These are phyloP conservation scores for Gentiana dahurica DNA, from an alignment of 257 asterid genomes.

Conservation along the genomic window DNA sequence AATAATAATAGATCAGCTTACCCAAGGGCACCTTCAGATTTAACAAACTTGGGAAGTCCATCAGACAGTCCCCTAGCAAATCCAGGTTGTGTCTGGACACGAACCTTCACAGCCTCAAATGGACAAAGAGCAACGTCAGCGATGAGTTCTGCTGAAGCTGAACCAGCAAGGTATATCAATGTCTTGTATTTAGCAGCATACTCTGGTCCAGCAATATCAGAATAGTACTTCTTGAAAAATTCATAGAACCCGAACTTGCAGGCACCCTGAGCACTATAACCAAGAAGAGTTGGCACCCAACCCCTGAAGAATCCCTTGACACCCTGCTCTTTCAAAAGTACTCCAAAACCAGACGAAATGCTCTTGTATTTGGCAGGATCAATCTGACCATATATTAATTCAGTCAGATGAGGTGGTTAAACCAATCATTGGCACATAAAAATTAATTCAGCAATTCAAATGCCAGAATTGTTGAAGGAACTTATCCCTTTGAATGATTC, in stretches of 20 bases:
- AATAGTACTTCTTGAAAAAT: conserved; percentile 52
- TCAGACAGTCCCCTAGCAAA: conserved; percentile 48
- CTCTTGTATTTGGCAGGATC: conserved; percentile 54
- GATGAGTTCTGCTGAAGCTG: conserved; percentile 59
- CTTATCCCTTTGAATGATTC: no score
- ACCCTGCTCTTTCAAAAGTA: conserved; percentile 46
- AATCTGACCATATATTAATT: conserved; percentile 19
- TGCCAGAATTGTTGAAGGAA: no score
- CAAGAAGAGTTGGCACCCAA: conserved; percentile 55
- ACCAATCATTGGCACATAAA: no score
- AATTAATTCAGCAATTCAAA: no score
- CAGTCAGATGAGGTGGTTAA: conserved; percentile 2
- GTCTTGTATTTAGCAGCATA: conserved; percentile 49
- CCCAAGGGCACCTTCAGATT: conserved; percentile 56
- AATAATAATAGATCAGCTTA: conserved; percentile 14
- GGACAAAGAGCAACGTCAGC: conserved; percentile 58
- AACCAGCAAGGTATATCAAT: conserved; percentile 51
- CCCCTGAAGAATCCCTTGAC: conserved; percentile 50
- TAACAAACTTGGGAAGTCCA: conserved; percentile 52
- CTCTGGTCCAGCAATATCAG: conserved; percentile 53
- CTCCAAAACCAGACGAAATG: conserved; percentile 44
- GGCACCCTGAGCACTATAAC: conserved; percentile 69
- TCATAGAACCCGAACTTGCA: conserved; percentile 61
- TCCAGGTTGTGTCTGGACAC: conserved; percentile 60
- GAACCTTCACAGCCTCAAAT: conserved; percentile 57